These are phyloP conservation scores for Sungouiozyma intestinalis DNA, from an alignment of 805 yeast species.

Conservation along the genomic window DNA sequence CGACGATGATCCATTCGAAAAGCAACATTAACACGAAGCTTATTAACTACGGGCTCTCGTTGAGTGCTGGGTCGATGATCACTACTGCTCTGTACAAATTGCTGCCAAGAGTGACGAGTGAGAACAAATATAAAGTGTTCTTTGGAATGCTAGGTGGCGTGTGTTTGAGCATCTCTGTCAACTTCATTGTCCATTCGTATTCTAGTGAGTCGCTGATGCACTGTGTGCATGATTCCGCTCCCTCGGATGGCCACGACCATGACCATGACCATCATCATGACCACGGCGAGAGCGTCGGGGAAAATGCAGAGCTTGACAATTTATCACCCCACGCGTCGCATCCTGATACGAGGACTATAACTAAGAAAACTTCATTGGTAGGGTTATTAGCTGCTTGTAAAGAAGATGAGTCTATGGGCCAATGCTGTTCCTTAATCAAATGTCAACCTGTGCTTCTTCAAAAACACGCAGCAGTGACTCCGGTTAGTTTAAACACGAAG, in stretches of 20 bases:
- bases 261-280: not conserved
- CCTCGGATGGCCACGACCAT: slow-evolving; percentile 6
- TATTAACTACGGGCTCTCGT: slow-evolving; percentile 61
- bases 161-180: slow-evolving; percentile 46
- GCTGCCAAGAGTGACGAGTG: slow-evolving; percentile 50
- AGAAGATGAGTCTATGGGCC: slow-evolving; percentile 2
- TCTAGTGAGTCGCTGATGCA: slow-evolving; percentile 81
- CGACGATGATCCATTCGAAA: slow-evolving; percentile 8
- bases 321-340: not conserved
- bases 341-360: not conserved
- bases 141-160: slow-evolving; percentile 47
- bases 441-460: slow-evolving; percentile 2
- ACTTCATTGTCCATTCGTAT: slow-evolving; percentile 54
- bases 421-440: slow-evolving; percentile 2
- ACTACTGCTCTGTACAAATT: slow-evolving; percentile 70
- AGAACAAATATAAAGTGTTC: slow-evolving; percentile 35
- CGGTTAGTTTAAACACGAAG: too few relatives aligned
- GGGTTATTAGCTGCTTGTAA: slow-evolving; percentile 1
- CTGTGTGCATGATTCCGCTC: slow-evolving; percentile 51
- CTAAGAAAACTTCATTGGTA: slow-evolving; percentile 1
- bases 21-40: slow-evolving; percentile 37
- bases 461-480: slow-evolving; percentile 1
- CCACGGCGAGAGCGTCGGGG: not conserved
- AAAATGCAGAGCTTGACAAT: not conserved
- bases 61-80: slow-evolving; percentile 73